Base-by-base conservation (phyloP, 208 protist species). In the Willaertia magna region DNA sequence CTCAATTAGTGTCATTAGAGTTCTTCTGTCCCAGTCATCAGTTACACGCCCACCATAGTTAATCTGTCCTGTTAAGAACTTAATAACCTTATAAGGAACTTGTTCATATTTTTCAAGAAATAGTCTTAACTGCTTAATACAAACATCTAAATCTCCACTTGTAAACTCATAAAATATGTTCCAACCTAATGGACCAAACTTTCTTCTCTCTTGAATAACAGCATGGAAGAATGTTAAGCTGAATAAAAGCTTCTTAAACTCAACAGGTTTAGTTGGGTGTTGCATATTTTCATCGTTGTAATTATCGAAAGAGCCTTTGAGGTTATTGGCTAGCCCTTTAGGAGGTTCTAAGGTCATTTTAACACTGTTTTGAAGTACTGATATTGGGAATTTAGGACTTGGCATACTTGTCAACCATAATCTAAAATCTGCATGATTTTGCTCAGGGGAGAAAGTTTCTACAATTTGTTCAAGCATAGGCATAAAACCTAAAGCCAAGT, bases 321-420 rank as follows among this genome's bases (percentile, higher is more conserved):
- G 91, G 88, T 99, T 99, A 43, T 96, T 93, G 86, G 96, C 93
- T 89, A 99, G 90, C 43, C 97, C 97, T 91, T 97, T 97, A 26
- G 98, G 98, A n/a, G 98, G 98, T 92, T 99, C 98, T 88, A 99
- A 98, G 14, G 98, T 99, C 92, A 99, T 97, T 91, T 99, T 99
- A 79, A 99, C 94, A 81, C 95, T 94, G 87, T 97, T 98, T 90
- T 99, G 97, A 84, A 99, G 91, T 79, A 99, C 96, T n/a, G 96
- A 91, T 46, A 98, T 96, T 11, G 98, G 98, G 89, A 99, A 99
- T 76, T 94, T 90, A 14, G 92, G 88, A 81, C 91, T 97, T 0
- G 98, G 98, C 95, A 99, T 98, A 48, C 96, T 97, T 9, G 98
- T 99, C 49, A 99, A 93, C 97, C 98, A 99, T 11, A 99, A 91